Percentiles rank a stretch among this genome's conserved stretches.
Evolutionary conservation across 306 rosid species (phyloP).

Genomic region (Prunus armeniaca): DNA sequence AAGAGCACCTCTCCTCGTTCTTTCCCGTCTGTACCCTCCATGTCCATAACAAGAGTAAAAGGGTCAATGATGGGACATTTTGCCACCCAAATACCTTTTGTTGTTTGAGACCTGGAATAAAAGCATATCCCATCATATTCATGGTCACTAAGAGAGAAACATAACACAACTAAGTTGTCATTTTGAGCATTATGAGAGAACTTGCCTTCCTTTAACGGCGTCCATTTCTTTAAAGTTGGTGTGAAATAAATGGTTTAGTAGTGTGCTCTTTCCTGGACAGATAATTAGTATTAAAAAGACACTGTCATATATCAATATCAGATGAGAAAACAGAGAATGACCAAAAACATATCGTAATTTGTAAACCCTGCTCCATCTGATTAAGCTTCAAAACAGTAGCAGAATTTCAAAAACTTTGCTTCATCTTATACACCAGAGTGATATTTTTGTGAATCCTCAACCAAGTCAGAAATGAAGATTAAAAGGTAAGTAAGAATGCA

Average conservation of each 20-base stretch:
- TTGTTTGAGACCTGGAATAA: conserved; percentile 89
- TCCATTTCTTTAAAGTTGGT: conserved; percentile 98
- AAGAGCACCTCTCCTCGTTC: conserved; percentile 94
- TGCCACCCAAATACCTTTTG: conserved; percentile 98
- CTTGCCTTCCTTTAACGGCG: conserved; percentile 88
- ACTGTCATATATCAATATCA: neutral
- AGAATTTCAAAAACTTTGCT: no score
- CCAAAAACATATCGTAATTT: neutral
- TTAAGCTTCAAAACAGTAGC: neutral
- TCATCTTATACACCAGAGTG: no score
- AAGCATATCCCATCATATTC: conserved; percentile 21
- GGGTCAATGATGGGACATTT: conserved; percentile 85
- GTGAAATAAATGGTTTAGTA: conserved; percentile 67
- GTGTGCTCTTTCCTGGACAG: conserved; percentile 87
- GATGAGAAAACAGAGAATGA: neutral
- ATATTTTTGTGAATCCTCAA: neutral
- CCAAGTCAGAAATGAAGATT: neutral
- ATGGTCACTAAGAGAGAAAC: conserved; percentile 1
- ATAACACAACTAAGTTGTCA: neutral
- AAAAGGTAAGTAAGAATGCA: conserved; percentile 21
- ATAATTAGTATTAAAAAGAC: conserved; percentile 6
- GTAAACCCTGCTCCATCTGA: neutral
- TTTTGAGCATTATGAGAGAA: conserved; percentile 17
- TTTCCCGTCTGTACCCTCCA: conserved; percentile 99
- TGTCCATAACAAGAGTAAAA: conserved; percentile 91